These are phyloP conservation scores for Tillandsia leiboldiana DNA, from an alignment of 176 grass and related monocot genomes.

Conservation along the genomic window DNA sequence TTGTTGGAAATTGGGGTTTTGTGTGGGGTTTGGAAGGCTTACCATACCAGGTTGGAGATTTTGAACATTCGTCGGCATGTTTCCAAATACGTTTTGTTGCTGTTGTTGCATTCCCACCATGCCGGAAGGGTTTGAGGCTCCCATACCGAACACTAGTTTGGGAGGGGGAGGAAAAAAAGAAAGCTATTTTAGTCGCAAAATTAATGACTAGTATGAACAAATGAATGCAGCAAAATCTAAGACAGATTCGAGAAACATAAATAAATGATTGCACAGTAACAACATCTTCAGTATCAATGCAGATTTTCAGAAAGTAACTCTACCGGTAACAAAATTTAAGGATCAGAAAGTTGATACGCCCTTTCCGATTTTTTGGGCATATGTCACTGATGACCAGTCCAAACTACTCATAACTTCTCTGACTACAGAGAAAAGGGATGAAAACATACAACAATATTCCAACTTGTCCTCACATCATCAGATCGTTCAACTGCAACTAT, in stretches of 20 bases:
- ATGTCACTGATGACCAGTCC: too few species aligned
- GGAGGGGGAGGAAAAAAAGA: background rate
- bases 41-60: slow-evolving; percentile 81
- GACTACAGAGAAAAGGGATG: background rate
- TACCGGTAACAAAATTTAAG: too few species aligned
- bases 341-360: too few species aligned
- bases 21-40: slow-evolving; percentile 55
- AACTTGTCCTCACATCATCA: background rate
- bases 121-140: slow-evolving; percentile 36
- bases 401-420: too few species aligned
- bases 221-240: slow-evolving; percentile 2
- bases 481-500: background rate
- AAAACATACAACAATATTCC: background rate
- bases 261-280: too few species aligned
- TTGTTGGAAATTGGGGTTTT: slow-evolving; percentile 74
- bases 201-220: background rate
- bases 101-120: slow-evolving; percentile 88
- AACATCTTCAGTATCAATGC: too few species aligned
- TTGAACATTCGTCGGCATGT: slow-evolving; percentile 54
- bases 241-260: too few species aligned
- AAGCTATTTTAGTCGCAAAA: background rate
- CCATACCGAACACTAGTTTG: slow-evolving; percentile 71
- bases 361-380: too few species aligned
- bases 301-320: too few species aligned
- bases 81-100: slow-evolving; percentile 69